Percentiles rank a stretch among this genome's conserved stretches.
Conservation (phyloP, 2,329 filamentous ascomycete genomes). For the Ramichloridium luteum region DNA sequence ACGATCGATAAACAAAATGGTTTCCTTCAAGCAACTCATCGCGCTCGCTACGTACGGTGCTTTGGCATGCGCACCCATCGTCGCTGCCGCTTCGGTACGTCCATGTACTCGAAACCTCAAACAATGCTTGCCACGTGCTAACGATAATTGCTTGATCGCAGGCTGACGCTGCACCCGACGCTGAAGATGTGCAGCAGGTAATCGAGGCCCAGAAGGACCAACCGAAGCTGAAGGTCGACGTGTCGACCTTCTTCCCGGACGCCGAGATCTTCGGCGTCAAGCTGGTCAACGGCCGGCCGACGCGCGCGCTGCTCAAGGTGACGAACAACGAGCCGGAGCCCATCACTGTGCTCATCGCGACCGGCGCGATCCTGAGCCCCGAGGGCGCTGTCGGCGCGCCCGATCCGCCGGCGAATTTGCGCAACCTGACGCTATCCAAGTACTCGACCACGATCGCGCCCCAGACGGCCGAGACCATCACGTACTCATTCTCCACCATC, state of each 20-base stretch:
- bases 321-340: conserved; percentile 70
- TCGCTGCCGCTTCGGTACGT: not conserved
- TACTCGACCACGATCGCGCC: conserved; percentile 64
- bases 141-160: too few relatives aligned
- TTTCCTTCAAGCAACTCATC: not conserved
- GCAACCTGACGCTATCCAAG: conserved; percentile 69
- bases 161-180: not conserved
- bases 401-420: conserved; percentile 49
- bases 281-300: conserved; percentile 83
- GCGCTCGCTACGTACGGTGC: not conserved
- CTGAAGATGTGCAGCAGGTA: conserved; percentile 6
- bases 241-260: conserved; percentile 48
- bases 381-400: conserved; percentile 37
- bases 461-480: conserved; percentile 62
- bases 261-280: conserved; percentile 86
- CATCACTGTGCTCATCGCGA: conserved; percentile 63
- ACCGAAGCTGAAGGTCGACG: conserved; percentile 47
- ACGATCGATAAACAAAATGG: not conserved
- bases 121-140: not conserved
- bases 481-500: conserved; percentile 78
- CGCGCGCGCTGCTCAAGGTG: conserved; percentile 69
- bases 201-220: conserved; percentile 19
- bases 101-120: not conserved
- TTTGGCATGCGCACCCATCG: not conserved
- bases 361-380: conserved; percentile 58